These are phyloP conservation scores for Ceratocystis albifundus DNA, from an alignment of 2,329 filamentous ascomycete species.

Conservation along the genomic window DNA sequence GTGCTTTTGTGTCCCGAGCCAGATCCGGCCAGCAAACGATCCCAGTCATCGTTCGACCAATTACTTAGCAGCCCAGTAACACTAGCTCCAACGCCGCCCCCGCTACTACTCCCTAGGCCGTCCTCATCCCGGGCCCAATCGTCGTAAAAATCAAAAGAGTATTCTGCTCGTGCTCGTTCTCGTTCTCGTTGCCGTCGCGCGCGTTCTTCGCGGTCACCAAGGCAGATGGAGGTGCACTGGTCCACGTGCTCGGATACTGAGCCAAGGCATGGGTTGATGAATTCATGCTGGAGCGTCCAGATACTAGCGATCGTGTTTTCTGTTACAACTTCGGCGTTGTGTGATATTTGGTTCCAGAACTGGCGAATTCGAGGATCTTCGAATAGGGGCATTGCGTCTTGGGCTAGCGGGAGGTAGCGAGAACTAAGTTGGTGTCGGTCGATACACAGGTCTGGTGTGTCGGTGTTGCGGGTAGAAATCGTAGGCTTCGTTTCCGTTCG, in stretches of 20 bases:
- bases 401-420: neutral
- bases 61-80: conserved; percentile 51
- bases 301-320: conserved; percentile 84
- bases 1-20: conserved; percentile 29
- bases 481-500: neutral
- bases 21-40: conserved; percentile 64
- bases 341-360: conserved; percentile 83
- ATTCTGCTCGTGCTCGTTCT: conserved; percentile 55
- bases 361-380: conserved; percentile 83
- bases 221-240: conserved; percentile 59
- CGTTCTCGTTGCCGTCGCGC: conserved; percentile 56
- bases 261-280: conserved; percentile 68
- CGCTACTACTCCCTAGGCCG: conserved; percentile 35
- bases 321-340: conserved; percentile 81
- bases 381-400: conserved; percentile 45
- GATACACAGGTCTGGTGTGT: no score
- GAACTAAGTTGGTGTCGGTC: no score
- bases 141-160: conserved; percentile 94
- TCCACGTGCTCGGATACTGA: conserved; percentile 56
- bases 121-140: conserved; percentile 68
- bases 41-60: conserved; percentile 77
- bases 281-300: conserved; percentile 77
- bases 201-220: conserved; percentile 63
- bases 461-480: no score
- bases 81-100: conserved; percentile 25